These are phyloP conservation scores for Neurospora sp. DNA, from an alignment of 2,329 filamentous ascomycete genomes.

Conservation along the genomic window DNA sequence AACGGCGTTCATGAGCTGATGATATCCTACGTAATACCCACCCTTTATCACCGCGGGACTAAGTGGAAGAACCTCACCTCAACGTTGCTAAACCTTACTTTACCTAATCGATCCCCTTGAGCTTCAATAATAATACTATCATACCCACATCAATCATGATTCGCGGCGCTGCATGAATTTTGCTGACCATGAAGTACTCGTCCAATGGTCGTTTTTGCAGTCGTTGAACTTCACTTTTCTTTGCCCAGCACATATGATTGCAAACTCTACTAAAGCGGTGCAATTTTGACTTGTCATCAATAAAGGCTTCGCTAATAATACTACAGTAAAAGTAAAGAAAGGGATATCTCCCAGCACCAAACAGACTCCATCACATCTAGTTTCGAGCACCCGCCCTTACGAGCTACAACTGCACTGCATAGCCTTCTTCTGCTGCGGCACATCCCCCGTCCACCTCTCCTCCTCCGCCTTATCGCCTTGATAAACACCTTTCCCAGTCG, in stretches of 20 bases:
- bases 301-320: background rate
- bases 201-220: background rate
- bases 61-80: background rate
- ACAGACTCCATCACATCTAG: background rate
- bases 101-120: background rate
- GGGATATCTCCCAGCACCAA: background rate
- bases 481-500: conserved; percentile 24
- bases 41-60: background rate
- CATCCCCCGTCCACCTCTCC: conserved; percentile 73
- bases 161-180: background rate
- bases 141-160: background rate
- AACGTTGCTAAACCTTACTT: background rate
- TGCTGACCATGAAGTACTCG: background rate
- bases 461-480: conserved; percentile 61
- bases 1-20: background rate
- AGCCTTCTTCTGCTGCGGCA: conserved; percentile 64
- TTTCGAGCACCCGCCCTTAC: conserved; percentile 26
- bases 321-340: background rate
- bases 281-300: background rate
- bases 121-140: background rate
- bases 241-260: background rate
- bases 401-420: conserved; percentile 97
- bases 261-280: background rate
- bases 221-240: background rate
- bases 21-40: background rate